Base-by-base conservation (phyloP, 2,329 filamentous ascomycete genomes). In the Penicillium sp. region DNA sequence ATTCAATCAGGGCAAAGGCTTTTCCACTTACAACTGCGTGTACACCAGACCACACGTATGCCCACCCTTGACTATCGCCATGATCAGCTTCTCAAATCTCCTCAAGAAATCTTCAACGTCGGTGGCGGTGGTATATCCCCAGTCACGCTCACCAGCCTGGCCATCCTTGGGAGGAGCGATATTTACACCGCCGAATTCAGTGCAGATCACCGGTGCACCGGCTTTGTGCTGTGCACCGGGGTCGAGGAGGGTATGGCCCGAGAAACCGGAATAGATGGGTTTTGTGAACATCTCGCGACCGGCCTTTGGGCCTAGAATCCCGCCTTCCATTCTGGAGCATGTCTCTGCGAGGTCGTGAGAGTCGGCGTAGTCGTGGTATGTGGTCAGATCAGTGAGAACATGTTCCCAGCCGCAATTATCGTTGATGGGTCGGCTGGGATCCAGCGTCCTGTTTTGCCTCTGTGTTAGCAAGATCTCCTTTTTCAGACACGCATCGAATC, bases 371-470 rank as follows among this genome's bases (percentile, higher is more conserved):
- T 90, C 87, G 71, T 90, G 88, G 78, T 88, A 90, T 0, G 87
- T 89, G 26, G 84, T 85, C 2, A 90, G 76, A 65, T 90, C 87
- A 0, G 85, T 87, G 11, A 80, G 67, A 6, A 89, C 86, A 64
- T 89, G 87, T 69, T 90, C 87, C 88, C 88, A 90, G 37, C 88
- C 88, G 65, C 87, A 90, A 73, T 90, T 90, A 72, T 90, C 87
- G 68, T 90, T 90, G 69, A 90, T 81, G 16, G 86, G 86, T 6
- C 88, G 78, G 0, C 84, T 88, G 1, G 84, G 80, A 64, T 90
- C 88, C 1, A 90, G 79, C 0, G 81, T 81, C 68, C 79, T 79
- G 51, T 46, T n/a, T 38, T 38, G 25, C 5, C 38, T 14, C 26
- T 35, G 33, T 42, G 35, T 28, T 11, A 58, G 35, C 7, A 10